Evolutionary conservation across 495 filamentous ascomycete species (phyloP), one percentile per base, ranked within the genome.

Genomic region (Tuber microsphaerosporum): DNA sequence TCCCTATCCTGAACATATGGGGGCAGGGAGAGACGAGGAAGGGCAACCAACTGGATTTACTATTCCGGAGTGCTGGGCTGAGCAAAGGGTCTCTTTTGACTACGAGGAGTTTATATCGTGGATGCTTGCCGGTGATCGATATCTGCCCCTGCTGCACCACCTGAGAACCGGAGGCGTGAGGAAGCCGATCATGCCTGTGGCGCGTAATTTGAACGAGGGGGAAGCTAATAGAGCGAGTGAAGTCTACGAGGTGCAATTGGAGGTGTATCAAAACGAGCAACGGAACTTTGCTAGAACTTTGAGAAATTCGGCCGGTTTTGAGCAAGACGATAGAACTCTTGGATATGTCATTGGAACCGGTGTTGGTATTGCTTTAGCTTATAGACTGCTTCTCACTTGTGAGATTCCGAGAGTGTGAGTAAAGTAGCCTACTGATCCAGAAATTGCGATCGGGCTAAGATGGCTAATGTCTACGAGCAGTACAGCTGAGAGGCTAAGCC

Each of bases 311-410:
- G 65, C 65, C 31, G 73, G 77, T 22, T 26, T 79, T 17, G 77
- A 79, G 77, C 45, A 20, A 42, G 73, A 79, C 17, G 77, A 79
- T 45, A 72, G 37, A 10, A 73, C 76, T 48, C 46, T 79, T 45
- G 69, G 73, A 37, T 79, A 79, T 42, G 43, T 79, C 0, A 48
- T 75, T 70, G 77, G 77, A 22, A 74, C 78, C 17, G 77, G 46
- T n/a, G 45, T 79, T 65, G 77, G 77, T 22, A 72, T 79, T 46
- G 73, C 56, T 65, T 79, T 79, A 44, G 78, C 78, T 14, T 71
- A 73, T 9, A 79, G 77, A 61, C 71, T 70, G 31, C 68, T 79
- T 70, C 73, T 79, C 46, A 79, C 77, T 34, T 69, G 56, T 22
- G 77, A 79, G 68, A 75, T 51, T 2, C 61, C 77, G 19, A 70